Evolutionary conservation across 768 basidiomycete genomes (phyloP).

Genomic region (Fomitopsis pulvina): DNA sequence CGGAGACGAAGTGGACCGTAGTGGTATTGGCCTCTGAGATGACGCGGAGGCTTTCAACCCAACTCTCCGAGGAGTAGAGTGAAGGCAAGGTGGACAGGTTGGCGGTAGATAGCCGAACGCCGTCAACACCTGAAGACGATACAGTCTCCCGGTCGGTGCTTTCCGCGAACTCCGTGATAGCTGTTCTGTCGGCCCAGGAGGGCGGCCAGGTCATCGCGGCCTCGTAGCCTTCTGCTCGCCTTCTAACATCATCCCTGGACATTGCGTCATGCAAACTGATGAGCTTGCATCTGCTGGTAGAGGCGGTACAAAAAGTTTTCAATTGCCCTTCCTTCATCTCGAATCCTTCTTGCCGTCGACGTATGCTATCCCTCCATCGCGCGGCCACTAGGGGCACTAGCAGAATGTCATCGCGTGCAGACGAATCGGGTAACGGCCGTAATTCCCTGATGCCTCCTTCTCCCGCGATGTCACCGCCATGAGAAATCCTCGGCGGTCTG

Average conservation of each 20-base stretch:
- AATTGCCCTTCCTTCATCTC: conserved; percentile 9
- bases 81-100: conserved; percentile 2
- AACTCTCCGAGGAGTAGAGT: neutral
- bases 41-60: neutral
- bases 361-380: conserved; percentile 9
- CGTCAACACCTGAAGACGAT: neutral
- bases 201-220: neutral
- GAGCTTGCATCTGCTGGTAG: conserved; percentile 2
- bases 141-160: neutral
- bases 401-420: neutral
- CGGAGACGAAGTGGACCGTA: neutral
- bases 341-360: conserved; percentile 14
- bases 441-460: too few species aligned
- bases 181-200: neutral
- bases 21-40: neutral
- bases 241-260: conserved; percentile 11
- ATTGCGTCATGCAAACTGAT: conserved; percentile 10
- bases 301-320: conserved; percentile 2
- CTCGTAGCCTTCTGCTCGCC: conserved; percentile 8
- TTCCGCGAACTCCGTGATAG: neutral
- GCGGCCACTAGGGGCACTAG: conserved; percentile 10
- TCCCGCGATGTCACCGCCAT: neutral
- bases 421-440: too few species aligned
- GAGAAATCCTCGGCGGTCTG: neutral
- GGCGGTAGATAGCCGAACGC: neutral